Percentiles rank a stretch among this genome's conserved stretches.
phyloP scores from a whole-genome alignment of 2,329 filamentous ascomycete genomes.

The Xylariaceae sp. region DNA sequence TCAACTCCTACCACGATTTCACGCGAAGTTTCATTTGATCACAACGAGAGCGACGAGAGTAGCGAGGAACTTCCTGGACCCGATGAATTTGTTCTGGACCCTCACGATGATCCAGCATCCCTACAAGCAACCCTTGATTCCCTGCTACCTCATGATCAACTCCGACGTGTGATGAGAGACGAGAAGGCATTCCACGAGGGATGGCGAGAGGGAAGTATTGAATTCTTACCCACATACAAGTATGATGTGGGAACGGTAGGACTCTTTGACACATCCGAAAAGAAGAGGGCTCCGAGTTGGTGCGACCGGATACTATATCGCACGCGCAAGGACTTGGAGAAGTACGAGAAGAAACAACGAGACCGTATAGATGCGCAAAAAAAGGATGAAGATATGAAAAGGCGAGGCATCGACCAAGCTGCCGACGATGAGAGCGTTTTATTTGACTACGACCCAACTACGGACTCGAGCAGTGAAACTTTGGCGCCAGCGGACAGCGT shows the following conservation, averaged over 20 bases:
- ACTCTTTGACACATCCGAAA: constrained; percentile 92
- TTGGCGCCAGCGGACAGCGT: constrained; percentile 30
- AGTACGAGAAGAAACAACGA: constrained; percentile 56
- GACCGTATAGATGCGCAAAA: constrained; percentile 61
- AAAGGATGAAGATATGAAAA: constrained; percentile 80
- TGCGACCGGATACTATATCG: constrained; percentile 90
- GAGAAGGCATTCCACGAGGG: constrained; percentile 84
- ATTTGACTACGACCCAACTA: constrained; percentile 85
- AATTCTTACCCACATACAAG: constrained; percentile 92
- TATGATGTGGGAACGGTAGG: constrained; percentile 93
- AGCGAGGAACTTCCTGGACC: constrained; percentile 49
- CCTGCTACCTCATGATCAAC: constrained; percentile 82
- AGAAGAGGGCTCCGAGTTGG: constrained; percentile 89
- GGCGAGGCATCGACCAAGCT: constrained; percentile 66
- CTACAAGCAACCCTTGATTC: constrained; percentile 85
- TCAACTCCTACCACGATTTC: constrained; percentile 31
- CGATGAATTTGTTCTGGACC: constrained; percentile 62
- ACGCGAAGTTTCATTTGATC: constrained; percentile 30
- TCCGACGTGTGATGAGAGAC: constrained; percentile 65
- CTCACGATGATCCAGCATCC: constrained; percentile 73
- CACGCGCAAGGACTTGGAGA: constrained; percentile 63
- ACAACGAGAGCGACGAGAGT: constrained; percentile 29
- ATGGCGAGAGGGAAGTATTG: constrained; percentile 83
- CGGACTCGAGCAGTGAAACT: constrained; percentile 53
- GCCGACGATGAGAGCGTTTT: constrained; percentile 75